Conservation (phyloP, 1,284 basidiomycete genomes). For the Blastosporella zonata region DNA sequence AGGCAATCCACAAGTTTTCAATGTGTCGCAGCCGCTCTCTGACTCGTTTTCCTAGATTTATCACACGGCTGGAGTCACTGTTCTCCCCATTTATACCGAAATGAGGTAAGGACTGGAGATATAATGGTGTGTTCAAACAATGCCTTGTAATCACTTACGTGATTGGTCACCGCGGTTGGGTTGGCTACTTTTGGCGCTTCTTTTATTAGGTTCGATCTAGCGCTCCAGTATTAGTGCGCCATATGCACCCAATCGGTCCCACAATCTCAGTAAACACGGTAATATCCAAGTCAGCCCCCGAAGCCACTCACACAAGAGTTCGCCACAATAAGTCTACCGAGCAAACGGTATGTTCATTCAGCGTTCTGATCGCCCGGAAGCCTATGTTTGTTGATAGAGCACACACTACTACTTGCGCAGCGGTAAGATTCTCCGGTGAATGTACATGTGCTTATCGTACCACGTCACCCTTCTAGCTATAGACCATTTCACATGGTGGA, state of each 20-base stretch:
- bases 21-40: slow-evolving; percentile 6
- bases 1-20: slow-evolving; percentile 13
- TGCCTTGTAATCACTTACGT: background rate
- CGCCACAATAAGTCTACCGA: slow-evolving; percentile 1
- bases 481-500: slow-evolving; percentile 18
- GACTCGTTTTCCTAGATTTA: slow-evolving; percentile 15
- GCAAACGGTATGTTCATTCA: slow-evolving; percentile 6
- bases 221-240: slow-evolving; percentile 4
- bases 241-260: slow-evolving; percentile 5
- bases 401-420: slow-evolving; percentile 6
- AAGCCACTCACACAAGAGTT: slow-evolving; percentile 4
- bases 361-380: slow-evolving; percentile 9
- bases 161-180: background rate
- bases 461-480: slow-evolving; percentile 13
- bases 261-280: slow-evolving; percentile 5
- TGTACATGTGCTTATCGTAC: slow-evolving; percentile 9
- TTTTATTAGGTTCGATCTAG: background rate
- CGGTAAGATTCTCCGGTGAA: slow-evolving; percentile 13
- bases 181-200: background rate
- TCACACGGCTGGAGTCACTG: slow-evolving; percentile 17
- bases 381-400: background rate
- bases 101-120: slow-evolving; percentile 7
- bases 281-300: slow-evolving; percentile 12
- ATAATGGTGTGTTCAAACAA: slow-evolving; percentile 3
- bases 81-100: slow-evolving; percentile 10